A percentile compares a stretch with the other conserved stretches of the same genome.
phyloP scores from a whole-genome alignment of 352 stramenopile species.

The Globisporangium acanthophoron region DNA sequence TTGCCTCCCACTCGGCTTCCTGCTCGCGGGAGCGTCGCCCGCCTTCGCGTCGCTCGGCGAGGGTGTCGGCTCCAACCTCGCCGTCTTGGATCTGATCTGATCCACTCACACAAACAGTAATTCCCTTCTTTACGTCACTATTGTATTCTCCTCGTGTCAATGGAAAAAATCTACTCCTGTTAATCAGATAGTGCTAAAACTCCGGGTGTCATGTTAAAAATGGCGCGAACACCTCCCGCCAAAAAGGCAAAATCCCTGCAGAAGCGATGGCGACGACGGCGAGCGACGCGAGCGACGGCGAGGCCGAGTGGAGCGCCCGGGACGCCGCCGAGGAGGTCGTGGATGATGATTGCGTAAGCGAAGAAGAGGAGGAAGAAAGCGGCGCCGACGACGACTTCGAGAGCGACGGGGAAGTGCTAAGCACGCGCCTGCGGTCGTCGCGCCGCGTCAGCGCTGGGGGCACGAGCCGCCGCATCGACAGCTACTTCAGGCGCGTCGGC shows the following conservation, averaged over 20 bases:
- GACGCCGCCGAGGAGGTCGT: background rate
- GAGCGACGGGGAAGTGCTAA: background rate
- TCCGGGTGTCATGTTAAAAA: background rate
- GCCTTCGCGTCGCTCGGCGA: background rate
- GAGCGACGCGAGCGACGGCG: background rate
- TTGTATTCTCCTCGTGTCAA: no score
- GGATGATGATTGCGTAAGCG: background rate
- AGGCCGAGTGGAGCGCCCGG: background rate
- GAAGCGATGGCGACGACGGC: no score
- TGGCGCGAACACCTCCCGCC: background rate
- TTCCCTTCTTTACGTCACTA: no score
- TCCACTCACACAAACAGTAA: no score
- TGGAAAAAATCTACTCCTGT: no score
- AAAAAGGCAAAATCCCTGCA: background rate
- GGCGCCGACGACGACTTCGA: slow-evolving; percentile 9
- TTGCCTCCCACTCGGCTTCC: no score
- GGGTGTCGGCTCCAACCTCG: no score
- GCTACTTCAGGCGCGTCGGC: slow-evolving; percentile 4
- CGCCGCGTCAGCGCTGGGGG: background rate
- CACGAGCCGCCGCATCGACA: slow-evolving; percentile 5
- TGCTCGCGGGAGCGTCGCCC: no score
- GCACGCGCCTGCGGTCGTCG: slow-evolving; percentile 1
- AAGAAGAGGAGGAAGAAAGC: slow-evolving; percentile 5
- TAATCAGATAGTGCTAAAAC: no score
- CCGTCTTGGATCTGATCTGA: no score